Conservation (phyloP, 306 rosid species). For the Cucumis sativus region DNA sequence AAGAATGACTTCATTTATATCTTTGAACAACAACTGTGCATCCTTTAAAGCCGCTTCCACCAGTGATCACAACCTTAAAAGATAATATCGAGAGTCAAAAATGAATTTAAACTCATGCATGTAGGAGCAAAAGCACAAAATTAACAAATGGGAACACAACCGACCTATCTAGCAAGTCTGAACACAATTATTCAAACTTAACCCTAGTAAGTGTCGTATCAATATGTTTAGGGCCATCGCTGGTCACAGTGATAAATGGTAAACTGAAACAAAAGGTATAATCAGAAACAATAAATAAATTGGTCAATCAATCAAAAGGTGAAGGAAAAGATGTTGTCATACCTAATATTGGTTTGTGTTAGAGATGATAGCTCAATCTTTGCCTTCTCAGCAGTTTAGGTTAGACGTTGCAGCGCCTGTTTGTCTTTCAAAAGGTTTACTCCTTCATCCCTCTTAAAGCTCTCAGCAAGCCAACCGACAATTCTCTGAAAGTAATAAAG, state of each 20-base stretch:
- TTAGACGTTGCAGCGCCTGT: slow-evolving; percentile 59
- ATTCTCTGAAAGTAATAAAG: slow-evolving; percentile 33
- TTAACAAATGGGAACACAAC: not conserved
- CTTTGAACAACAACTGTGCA: slow-evolving; percentile 68
- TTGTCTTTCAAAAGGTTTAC: slow-evolving; percentile 79
- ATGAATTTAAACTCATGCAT: not conserved
- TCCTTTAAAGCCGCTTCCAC: slow-evolving; percentile 82
- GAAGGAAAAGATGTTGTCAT: not conserved
- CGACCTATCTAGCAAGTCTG: slow-evolving; percentile 78
- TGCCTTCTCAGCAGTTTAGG: slow-evolving; percentile 90
- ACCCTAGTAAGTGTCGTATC: slow-evolving; percentile 81
- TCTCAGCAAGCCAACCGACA: slow-evolving; percentile 72
- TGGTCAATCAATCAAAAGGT: not conserved
- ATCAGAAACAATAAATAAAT: not conserved
- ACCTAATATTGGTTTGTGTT: slow-evolving; percentile 86
- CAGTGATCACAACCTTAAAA: slow-evolving; percentile 50
- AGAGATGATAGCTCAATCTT: slow-evolving; percentile 95
- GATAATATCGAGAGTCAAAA: not conserved
- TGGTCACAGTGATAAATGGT: slow-evolving; percentile 88
- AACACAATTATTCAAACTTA: slow-evolving; percentile 79
- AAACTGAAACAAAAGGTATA: slow-evolving; percentile 22
- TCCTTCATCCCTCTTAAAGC: slow-evolving; percentile 75
- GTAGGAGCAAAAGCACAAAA: not conserved
- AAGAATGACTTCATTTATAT: slow-evolving; percentile 74
- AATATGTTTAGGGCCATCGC: slow-evolving; percentile 88